These are phyloP conservation scores for Aquanectria penicillioides DNA, from an alignment of 2,329 filamentous ascomycete genomes.

Conservation along the genomic window DNA sequence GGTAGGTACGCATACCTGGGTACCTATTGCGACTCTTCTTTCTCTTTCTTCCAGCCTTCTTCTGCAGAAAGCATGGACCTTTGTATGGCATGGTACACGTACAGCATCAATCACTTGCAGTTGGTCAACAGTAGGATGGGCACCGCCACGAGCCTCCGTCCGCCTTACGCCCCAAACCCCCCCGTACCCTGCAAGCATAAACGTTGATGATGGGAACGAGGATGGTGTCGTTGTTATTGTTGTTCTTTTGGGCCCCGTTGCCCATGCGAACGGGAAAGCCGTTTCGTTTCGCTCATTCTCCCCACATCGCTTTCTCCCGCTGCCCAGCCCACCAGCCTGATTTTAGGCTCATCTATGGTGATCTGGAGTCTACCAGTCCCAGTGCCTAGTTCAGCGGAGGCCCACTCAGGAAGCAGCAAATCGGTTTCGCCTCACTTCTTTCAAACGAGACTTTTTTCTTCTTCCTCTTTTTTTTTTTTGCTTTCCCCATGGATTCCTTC, in stretches of 20 bases:
- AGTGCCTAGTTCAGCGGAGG: slow-evolving; percentile 16
- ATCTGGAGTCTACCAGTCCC: slow-evolving; percentile 8
- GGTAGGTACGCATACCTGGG: too few relatives aligned
- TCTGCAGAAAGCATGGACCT: not conserved
- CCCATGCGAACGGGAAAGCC: slow-evolving; percentile 14
- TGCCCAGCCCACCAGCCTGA: slow-evolving; percentile 4
- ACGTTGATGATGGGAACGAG: not conserved
- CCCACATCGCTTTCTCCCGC: slow-evolving; percentile 13
- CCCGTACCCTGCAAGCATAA: not conserved
- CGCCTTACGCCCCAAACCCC: not conserved
- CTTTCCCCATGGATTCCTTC: too few relatives aligned
- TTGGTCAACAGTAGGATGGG: slow-evolving; percentile 7
- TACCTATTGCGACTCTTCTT: not conserved
- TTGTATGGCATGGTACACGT: too few relatives aligned
- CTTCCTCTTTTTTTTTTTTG: not conserved
- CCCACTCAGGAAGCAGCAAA: slow-evolving; percentile 21
- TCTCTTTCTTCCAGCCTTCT: not conserved
- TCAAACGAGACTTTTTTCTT: not conserved
- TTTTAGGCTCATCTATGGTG: slow-evolving; percentile 33
- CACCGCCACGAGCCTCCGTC: slow-evolving; percentile 1
- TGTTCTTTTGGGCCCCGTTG: not conserved
- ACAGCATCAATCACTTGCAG: slow-evolving; percentile 12
- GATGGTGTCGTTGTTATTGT: not conserved
- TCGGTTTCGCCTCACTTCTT: slow-evolving; percentile 32
- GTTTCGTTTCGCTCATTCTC: slow-evolving; percentile 9